phyloP scores from a whole-genome alignment of 1,139 yeast genomes.

The Yamadazyma songkhlaensis region DNA sequence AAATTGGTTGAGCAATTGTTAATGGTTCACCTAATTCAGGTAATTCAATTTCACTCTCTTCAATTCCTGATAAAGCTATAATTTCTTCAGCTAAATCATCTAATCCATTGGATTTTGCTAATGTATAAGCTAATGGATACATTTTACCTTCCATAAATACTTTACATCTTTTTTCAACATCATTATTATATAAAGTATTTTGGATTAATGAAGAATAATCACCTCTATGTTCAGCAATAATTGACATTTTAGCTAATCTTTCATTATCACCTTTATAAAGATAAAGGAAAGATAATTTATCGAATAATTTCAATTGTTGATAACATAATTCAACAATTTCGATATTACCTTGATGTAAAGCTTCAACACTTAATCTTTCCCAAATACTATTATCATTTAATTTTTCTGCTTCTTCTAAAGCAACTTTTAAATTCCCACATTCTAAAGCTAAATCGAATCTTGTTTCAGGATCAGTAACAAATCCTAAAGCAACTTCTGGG shows the following conservation, averaged over 20 bases:
- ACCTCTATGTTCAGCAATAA: conserved; percentile 86
- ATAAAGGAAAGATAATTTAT: conserved; percentile 85
- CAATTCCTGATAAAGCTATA: conserved; percentile 65
- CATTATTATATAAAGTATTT: conserved; percentile 75
- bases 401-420: conserved; percentile 83
- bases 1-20: conserved; percentile 44
- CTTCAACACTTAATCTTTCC: conserved; percentile 84
- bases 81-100: conserved; percentile 70
- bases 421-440: conserved; percentile 84
- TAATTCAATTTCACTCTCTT: conserved; percentile 62
- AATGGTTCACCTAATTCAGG: conserved; percentile 51
- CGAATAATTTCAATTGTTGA: conserved; percentile 84
- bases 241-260: conserved; percentile 79
- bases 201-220: conserved; percentile 80
- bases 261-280: conserved; percentile 75
- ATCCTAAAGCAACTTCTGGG: conserved; percentile 92
- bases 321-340: conserved; percentile 83
- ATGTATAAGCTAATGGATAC: conserved; percentile 86
- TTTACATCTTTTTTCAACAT: conserved; percentile 72
- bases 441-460: conserved; percentile 94
- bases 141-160: conserved; percentile 77
- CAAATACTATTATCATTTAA: conserved; percentile 69
- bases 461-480: conserved; percentile 94
- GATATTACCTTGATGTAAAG: conserved; percentile 84
- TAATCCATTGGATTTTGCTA: conserved; percentile 86